Evolutionary conservation across 2,329 filamentous ascomycete species (phyloP), one percentile per base, ranked within the genome.

Genomic region (Xylariaceae sp.): DNA sequence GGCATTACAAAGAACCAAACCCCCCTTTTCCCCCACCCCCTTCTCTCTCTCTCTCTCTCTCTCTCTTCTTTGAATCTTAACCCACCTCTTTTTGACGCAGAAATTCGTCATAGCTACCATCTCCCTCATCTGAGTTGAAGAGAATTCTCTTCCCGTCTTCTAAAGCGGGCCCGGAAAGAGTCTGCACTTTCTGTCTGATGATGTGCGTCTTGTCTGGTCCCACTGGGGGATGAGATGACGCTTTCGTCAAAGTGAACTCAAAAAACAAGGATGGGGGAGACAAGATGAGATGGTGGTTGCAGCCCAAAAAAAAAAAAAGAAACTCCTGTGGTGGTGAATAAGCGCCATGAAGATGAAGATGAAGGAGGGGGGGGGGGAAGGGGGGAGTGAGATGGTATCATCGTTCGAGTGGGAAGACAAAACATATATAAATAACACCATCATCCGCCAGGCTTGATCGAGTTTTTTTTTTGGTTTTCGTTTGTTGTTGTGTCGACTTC

Each of bases 221-320:
- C 26, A 32, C 26, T 37, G 34, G 8, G 35, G n/a, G 34, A 56
- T 60, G 58, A 60, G 51, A 51, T 57, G 56, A 41, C 12, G 44
- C 26, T 60, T 53, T 56, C 56, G 56, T 60, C 58, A 60, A 54
- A 39, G 6, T 7, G 48, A 53, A 59, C 57, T 59, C 46, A 57
- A 54, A 52, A 50, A 12, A 6, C 32, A 42, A 9, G 35, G 32
- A 34, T 30, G 29, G n/a, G 34, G 31, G 6, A 32, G 35, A 7
- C 11, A 26, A n/a, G 27, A 45, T n/a, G 27, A 34, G 11, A 31
- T 19, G 19, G 19, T 19, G 19, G 19, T 19, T 19, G 2, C 3
- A 19, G 29, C 34, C 35, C n/a, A n/a, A n/a, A 26, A 5, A 27
- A 32, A 31, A 29, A n/a, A 27, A 31, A n/a, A 46, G 30, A 34